These are phyloP conservation scores for Bauhinia variegata DNA, from an alignment of 306 rosid genomes.

Conservation along the genomic window DNA sequence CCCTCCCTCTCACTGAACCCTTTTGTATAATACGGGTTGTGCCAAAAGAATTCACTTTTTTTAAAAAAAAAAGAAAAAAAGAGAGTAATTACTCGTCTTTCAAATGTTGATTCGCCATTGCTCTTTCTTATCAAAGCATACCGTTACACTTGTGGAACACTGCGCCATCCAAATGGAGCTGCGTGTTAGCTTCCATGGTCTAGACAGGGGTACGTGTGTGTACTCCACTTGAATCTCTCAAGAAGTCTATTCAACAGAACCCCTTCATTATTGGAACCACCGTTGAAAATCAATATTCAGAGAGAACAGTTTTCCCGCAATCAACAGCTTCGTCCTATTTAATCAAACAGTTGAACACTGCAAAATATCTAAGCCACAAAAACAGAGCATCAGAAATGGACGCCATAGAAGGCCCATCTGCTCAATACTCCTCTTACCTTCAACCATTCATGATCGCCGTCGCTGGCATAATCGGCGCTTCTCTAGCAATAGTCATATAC, in stretches of 20 bases:
- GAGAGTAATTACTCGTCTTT: too few relatives aligned
- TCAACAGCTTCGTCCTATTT: conserved; percentile 11
- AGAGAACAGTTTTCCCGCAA: background rate
- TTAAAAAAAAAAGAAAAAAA: too few relatives aligned
- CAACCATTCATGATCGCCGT: conserved; percentile 49
- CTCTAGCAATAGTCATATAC: conserved; percentile 41
- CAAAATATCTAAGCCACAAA: background rate
- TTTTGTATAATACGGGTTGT: too few relatives aligned
- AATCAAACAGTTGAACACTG: conserved; percentile 14
- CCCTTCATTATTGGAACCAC: conserved; percentile 37
- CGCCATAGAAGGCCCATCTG: background rate
- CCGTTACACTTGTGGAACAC: conserved; percentile 43
- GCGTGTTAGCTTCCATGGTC: background rate
- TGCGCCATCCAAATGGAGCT: conserved; percentile 14
- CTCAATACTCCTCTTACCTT: conserved; percentile 20
- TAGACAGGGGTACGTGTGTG: conserved; percentile 26
- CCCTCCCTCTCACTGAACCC: too few relatives aligned
- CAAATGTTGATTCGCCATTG: too few relatives aligned
- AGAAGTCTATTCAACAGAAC: conserved; percentile 38
- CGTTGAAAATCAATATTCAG: conserved; percentile 7
- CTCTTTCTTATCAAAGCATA: background rate
- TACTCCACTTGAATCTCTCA: conserved; percentile 35
- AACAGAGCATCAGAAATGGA: conserved; percentile 28
- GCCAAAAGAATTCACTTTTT: too few relatives aligned
- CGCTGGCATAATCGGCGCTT: conserved; percentile 36